Evolutionary conservation across 495 filamentous ascomycete species (phyloP), one percentile per base, ranked within the genome.

Genomic region (Podospora conica): DNA sequence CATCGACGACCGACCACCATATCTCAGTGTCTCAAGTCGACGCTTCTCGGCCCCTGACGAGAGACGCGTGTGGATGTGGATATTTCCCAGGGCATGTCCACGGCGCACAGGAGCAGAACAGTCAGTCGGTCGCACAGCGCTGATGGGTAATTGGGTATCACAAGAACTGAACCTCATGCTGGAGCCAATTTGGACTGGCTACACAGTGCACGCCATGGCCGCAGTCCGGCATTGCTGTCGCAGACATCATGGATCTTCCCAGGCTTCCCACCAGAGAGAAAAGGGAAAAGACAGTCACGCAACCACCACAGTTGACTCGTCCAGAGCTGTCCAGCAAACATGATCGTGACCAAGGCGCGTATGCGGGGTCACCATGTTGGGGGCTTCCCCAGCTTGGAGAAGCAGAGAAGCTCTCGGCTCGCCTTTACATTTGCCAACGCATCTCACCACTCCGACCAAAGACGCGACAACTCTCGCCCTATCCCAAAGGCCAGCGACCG

Each of bases 1-100:
- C 63, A 48, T 58, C n/a, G 54, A 48, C 57, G 28, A 57, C 61
- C 48, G 25, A 48, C 61, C 61, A 63, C 40, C 40, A 48, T 57
- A 48, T 57, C 55, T 57, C 25, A 12, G 22, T 24, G 22, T 23
- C 22, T 57, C 55, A 57, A 12, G 23, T 57, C 55, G 40, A 48
- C 40, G 40, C 40, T 48, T n/a, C 40, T 48, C 40, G 40, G 40
- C 40, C 40, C 40, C 18, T n/a, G 40, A 48, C 3, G 25, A 27
- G 25, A 27, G 25, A 27, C 25, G 25, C 25, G 25, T 27, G 25
- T 11, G 40, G 15, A n/a, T n/a, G 40, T 48, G 15, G 40, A 48
- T 18, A 48, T 48, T 48, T 48, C 40, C 40, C 40, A 48, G 12
- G 40, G 18, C 40, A n/a, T 48, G 40, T 18, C 40, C 40, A 48